These are phyloP conservation scores for Fusarium sp. DNA, from an alignment of 2,329 filamentous ascomycete species.

Conservation along the genomic window DNA sequence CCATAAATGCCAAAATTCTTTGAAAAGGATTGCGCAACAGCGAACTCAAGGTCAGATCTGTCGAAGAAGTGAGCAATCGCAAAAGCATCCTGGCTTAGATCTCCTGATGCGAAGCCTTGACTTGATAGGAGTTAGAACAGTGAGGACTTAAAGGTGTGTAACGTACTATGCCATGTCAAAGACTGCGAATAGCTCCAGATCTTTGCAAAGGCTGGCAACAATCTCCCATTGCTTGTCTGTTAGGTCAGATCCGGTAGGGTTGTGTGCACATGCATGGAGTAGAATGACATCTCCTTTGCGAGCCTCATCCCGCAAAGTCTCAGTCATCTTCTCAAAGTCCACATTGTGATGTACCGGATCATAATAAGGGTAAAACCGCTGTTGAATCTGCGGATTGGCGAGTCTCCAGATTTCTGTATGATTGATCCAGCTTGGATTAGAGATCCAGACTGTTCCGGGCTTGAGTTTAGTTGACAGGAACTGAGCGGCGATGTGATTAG, in stretches of 20 bases:
- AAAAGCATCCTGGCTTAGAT: not conserved
- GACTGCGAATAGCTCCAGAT: not conserved
- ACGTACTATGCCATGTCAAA: slow-evolving; percentile 11
- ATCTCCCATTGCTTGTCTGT: not conserved
- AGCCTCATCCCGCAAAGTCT: not conserved
- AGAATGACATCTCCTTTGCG: slow-evolving; percentile 7
- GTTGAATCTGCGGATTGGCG: not conserved
- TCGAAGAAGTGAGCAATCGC: not conserved
- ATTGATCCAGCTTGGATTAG: slow-evolving; percentile 8
- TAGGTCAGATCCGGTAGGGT: slow-evolving; percentile 2
- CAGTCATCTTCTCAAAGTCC: not conserved
- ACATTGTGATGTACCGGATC: not conserved
- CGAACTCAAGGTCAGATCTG: not conserved
- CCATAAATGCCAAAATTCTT: slow-evolving; percentile 7
- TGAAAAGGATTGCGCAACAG: not conserved
- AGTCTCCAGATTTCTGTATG: slow-evolving; percentile 7
- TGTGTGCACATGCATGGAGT: slow-evolving; percentile 9
- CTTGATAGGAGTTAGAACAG: not conserved
- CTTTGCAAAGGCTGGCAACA: not conserved
- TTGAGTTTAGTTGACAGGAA: not conserved
- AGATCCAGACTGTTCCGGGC: not conserved
- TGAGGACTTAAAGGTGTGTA: accelerated
- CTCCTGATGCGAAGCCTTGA: slow-evolving; percentile 10
- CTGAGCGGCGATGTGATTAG: not conserved
- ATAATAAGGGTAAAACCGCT: slow-evolving; percentile 1